Percentiles rank a stretch among this genome's conserved stretches.
These are phyloP conservation scores for Epicoccum sorghinum DNA, from an alignment of 2,329 filamentous ascomycete genomes.

Conservation along the genomic window DNA sequence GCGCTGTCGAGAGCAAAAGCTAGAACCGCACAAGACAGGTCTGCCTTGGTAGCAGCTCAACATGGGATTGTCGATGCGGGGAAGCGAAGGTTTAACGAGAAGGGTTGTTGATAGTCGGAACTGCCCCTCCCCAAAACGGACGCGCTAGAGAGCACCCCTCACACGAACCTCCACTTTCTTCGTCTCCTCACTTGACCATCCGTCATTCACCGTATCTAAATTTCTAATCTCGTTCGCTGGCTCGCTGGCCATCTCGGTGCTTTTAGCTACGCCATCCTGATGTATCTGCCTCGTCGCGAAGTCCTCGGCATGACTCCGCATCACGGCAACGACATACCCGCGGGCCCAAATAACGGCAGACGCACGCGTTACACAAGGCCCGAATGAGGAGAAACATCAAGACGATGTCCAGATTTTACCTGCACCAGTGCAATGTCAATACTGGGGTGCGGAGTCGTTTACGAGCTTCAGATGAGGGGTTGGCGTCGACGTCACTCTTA, in stretches of 20 bases:
- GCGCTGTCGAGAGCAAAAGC: too few species aligned
- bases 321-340: not conserved
- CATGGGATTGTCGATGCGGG: conserved; percentile 24
- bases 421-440: not conserved
- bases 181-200: conserved; percentile 9
- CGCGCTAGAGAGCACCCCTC: conserved; percentile 12
- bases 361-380: not conserved
- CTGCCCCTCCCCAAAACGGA: not conserved
- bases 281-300: not conserved
- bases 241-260: conserved; percentile 1
- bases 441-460: not conserved
- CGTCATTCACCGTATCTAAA: conserved; percentile 5
- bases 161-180: conserved; percentile 15
- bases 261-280: conserved; percentile 2
- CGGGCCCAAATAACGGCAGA: not conserved
- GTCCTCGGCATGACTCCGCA: not conserved
- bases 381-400: not conserved
- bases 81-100: conserved; percentile 1
- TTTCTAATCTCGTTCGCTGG: not conserved
- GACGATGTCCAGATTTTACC: not conserved
- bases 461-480: not conserved
- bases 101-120: not conserved
- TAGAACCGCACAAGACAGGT: conserved; percentile 13
- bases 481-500: conserved; percentile 6
- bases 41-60: conserved; percentile 28